Evolutionary conservation across 2,329 filamentous ascomycete species (phyloP).

Genomic region (Passalora sequoiae): DNA sequence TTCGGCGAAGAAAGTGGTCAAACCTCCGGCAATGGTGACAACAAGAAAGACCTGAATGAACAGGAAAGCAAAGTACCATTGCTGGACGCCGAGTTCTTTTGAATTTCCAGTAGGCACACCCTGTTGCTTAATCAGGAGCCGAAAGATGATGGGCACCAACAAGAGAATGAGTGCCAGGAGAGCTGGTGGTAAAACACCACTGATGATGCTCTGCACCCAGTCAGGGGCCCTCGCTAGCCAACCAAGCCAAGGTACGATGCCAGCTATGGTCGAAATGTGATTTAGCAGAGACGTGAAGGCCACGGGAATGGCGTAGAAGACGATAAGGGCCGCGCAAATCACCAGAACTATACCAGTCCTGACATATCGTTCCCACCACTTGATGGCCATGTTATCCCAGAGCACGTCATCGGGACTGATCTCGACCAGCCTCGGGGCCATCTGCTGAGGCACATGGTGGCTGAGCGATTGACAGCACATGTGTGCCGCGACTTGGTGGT

Average conservation of each 20-base stretch:
- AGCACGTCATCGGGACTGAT: constrained; percentile 88
- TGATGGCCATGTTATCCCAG: constrained; percentile 96
- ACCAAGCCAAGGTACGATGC: constrained; percentile 60
- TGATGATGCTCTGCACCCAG: constrained; percentile 47
- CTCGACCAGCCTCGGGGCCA: constrained; percentile 88
- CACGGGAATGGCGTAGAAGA: constrained; percentile 87
- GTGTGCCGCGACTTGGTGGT: constrained; percentile 92
- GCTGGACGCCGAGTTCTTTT: constrained; percentile 76
- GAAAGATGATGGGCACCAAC: constrained; percentile 75
- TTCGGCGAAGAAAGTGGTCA: constrained; percentile 60
- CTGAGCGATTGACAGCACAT: constrained; percentile 94
- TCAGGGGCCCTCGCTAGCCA: constrained; percentile 62
- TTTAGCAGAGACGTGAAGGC: constrained; percentile 79
- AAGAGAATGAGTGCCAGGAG: constrained; percentile 72
- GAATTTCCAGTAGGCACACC: constrained; percentile 79
- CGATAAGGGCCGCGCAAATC: constrained; percentile 57
- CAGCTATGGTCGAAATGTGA: constrained; percentile 66
- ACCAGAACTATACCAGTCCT: constrained; percentile 57
- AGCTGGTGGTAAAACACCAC: constrained; percentile 79
- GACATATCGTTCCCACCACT: constrained; percentile 86
- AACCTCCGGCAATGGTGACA: constrained; percentile 63
- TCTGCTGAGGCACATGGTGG: constrained; percentile 86
- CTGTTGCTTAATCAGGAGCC: constrained; percentile 65
- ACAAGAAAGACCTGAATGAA: constrained; percentile 93
- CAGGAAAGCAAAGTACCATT: constrained; percentile 88